phyloP scores from a whole-genome alignment of 108 stramenopile species.

The Pseudonitzschia multiseries region DNA sequence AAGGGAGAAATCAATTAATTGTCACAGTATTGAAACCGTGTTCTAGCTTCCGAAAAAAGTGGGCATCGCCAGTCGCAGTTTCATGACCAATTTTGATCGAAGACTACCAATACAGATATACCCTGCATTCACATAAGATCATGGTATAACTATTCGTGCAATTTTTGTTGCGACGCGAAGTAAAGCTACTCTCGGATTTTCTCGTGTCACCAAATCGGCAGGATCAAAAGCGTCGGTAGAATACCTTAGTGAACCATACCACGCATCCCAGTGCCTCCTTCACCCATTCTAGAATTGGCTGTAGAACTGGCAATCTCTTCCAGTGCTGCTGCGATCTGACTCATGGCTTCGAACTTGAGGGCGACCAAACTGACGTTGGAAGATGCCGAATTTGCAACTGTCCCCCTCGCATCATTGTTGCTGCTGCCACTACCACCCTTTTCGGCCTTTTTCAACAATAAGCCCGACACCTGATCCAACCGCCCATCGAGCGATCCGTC shows the following conservation, averaged over 20 bases:
- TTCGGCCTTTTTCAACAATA: constrained; percentile 43
- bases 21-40: too few species aligned
- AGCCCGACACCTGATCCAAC: constrained; percentile 78
- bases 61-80: too few species aligned
- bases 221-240: neutral
- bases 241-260: constrained; percentile 27
- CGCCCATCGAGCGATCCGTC: constrained; percentile 79
- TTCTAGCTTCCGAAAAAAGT: too few species aligned
- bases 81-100: too few species aligned
- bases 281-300: constrained; percentile 35
- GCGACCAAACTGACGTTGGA: neutral
- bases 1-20: too few species aligned
- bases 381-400: neutral
- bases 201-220: neutral
- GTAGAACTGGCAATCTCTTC: constrained; percentile 22
- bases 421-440: constrained; percentile 13
- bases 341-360: constrained; percentile 32
- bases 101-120: too few species aligned
- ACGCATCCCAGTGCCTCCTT: constrained; percentile 14
- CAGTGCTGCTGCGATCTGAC: constrained; percentile 24
- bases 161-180: too few species aligned
- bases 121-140: too few species aligned
- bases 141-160: neutral
- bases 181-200: neutral
- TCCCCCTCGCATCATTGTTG: neutral